These are phyloP conservation scores for Plectosphaerella plurivora DNA, from an alignment of 2,329 filamentous ascomycete species.

Conservation along the genomic window DNA sequence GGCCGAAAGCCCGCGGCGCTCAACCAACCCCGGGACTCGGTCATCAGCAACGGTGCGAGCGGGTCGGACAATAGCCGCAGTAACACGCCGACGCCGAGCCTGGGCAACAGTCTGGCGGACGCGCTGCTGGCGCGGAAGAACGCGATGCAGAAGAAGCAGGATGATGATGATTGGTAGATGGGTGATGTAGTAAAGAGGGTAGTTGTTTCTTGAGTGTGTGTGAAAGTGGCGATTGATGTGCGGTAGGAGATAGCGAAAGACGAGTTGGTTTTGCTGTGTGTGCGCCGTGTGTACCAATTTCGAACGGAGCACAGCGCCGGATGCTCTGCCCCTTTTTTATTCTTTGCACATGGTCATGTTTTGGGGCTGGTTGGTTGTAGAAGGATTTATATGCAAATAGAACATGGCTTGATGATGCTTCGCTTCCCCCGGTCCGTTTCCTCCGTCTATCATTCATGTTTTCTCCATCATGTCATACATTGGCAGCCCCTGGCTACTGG, in stretches of 20 bases:
- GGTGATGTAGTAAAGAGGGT: not conserved
- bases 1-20: conserved; percentile 67
- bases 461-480: not conserved
- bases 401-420: no score
- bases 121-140: conserved; percentile 73
- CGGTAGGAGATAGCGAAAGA: conserved; percentile 4
- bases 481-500: conserved; percentile 17
- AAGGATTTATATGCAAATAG: no score
- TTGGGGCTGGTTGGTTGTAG: no score
- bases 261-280: conserved; percentile 6
- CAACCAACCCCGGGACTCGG: conserved; percentile 64
- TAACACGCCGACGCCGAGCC: conserved; percentile 65
- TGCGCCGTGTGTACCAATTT: conserved; percentile 2
- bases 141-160: conserved; percentile 66
- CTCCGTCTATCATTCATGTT: no score
- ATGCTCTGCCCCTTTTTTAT: conserved; percentile 4
- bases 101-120: conserved; percentile 72
- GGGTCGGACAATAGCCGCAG: conserved; percentile 60
- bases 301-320: not conserved
- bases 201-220: not conserved
- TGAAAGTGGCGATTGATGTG: not conserved
- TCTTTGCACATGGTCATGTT: not conserved
- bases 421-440: not conserved
- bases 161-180: conserved; percentile 64
- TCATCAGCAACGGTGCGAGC: conserved; percentile 55